Evolutionary conservation across 805 yeast genomes (phyloP).

Genomic region (Torulaspora franciscae): DNA sequence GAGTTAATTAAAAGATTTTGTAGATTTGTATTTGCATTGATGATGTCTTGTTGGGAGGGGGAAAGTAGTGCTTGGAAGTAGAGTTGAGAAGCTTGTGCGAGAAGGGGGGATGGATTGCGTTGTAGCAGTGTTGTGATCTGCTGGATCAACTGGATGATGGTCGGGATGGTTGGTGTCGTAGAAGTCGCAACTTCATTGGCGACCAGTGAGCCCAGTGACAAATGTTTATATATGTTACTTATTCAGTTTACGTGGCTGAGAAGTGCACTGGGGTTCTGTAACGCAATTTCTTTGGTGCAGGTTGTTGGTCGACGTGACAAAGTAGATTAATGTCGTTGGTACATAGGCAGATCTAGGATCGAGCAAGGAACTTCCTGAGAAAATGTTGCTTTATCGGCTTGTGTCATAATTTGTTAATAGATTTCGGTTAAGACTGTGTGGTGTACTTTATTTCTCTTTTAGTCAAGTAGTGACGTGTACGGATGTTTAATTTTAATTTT

Average conservation of each 20-base stretch:
- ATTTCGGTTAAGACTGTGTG: too few relatives aligned
- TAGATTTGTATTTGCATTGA: constrained; percentile 30
- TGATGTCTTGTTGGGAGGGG: constrained; percentile 19
- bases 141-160: constrained; percentile 14
- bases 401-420: too few relatives aligned
- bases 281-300: background rate
- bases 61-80: constrained; percentile 18
- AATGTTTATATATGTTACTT: too few relatives aligned
- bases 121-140: constrained; percentile 18
- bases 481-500: too few relatives aligned
- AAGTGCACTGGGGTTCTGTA: too few relatives aligned
- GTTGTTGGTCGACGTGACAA: too few relatives aligned
- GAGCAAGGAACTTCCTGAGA: background rate
- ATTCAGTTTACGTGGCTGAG: too few relatives aligned
- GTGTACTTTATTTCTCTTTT: background rate
- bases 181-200: constrained; percentile 10
- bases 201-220: too few relatives aligned
- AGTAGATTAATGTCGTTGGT: too few relatives aligned
- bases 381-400: background rate
- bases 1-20: constrained; percentile 34
- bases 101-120: constrained; percentile 18
- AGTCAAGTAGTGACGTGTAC: background rate
- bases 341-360: too few relatives aligned
- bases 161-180: constrained; percentile 7
- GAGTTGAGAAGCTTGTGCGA: constrained; percentile 19